Evolutionary conservation across 78 protist genomes (phyloP).

Genomic region (Dictyostelium purpureum): DNA sequence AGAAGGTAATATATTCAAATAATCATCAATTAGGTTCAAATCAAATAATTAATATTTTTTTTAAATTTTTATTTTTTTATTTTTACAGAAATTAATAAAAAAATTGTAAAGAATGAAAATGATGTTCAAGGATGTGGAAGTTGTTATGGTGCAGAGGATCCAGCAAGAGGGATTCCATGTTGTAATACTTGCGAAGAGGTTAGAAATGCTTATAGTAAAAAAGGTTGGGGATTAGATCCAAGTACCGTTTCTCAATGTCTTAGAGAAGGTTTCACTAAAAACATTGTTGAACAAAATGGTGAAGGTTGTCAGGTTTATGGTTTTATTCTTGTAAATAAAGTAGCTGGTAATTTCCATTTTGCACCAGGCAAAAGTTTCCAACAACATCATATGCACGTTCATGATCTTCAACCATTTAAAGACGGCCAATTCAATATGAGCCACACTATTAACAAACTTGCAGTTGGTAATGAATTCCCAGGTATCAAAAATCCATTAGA

Average conservation of each 20-base stretch:
- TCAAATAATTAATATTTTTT: background rate
- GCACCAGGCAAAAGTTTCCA: conserved; percentile 90
- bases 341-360: conserved; percentile 95
- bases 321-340: conserved; percentile 84
- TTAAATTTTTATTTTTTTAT: background rate
- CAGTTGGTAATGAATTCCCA: conserved; percentile 93
- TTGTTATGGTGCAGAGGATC: conserved; percentile 94
- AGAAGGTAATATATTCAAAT: no score
- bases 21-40: background rate
- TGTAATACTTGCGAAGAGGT: conserved; percentile 95
- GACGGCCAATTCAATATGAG: conserved; percentile 82
- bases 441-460: conserved; percentile 84
- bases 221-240: conserved; percentile 90
- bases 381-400: conserved; percentile 83
- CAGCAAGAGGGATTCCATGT: conserved; percentile 68
- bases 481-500: conserved; percentile 92
- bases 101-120: background rate
- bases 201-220: conserved; percentile 79
- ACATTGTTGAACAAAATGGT: conserved; percentile 72
- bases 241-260: conserved; percentile 62
- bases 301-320: conserved; percentile 95
- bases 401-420: conserved; percentile 81
- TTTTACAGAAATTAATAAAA: conserved; percentile 26
- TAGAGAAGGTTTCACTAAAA: conserved; percentile 73
- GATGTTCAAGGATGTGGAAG: conserved; percentile 81